Evolutionary conservation across 768 basidiomycete species (phyloP), one percentile per base, ranked within the genome.

Genomic region (Lactarius evosmus): DNA sequence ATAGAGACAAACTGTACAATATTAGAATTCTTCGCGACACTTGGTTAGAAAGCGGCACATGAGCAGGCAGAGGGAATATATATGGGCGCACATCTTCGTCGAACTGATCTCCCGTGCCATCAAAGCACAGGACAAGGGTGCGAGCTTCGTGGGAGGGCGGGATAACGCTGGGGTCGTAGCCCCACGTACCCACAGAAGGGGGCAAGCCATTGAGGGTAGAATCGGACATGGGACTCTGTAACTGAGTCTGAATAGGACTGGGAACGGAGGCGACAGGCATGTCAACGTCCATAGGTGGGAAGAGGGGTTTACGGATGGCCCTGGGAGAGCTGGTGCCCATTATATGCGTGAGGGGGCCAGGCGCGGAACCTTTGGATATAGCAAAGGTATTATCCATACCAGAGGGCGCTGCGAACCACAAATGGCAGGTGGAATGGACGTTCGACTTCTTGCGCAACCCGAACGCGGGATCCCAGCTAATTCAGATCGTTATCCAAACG

Each of bases 41-140:
- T 27, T 25, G n/a, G 16, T 62, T 51, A 29, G n/a, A 0, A 25
- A 38, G 25, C 16, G 8, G 7, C 46, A 25, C 62, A 8, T 19
- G 29, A 16, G 57, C 17, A 25, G 40, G 52, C 36, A 19, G 11
- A 7, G 46, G 29, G 5, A 22, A 17, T 27, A 29, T 56, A 50
- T 22, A 53, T 22, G 46, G 0, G 71, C 82, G 29, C 60, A 87
- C 88, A 66, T 89, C 85, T 33, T 78, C 71, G 67, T 86, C 84
- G 67, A 89, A 90, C 69, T 87, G 84, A 72, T 87, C 85, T 3
- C 85, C 85, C 61, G 74, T 73, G 16, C 73, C 86, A 68, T 91
- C 89, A 66, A 91, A 91, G 71, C 89, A 91, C 3, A 91, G 78
- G 1, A 91, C 80, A 1, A 88, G 68, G 0, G 85, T 87, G n/a